These are phyloP conservation scores for Agastache rugosa DNA, from an alignment of 257 asterid species.

Conservation along the genomic window DNA sequence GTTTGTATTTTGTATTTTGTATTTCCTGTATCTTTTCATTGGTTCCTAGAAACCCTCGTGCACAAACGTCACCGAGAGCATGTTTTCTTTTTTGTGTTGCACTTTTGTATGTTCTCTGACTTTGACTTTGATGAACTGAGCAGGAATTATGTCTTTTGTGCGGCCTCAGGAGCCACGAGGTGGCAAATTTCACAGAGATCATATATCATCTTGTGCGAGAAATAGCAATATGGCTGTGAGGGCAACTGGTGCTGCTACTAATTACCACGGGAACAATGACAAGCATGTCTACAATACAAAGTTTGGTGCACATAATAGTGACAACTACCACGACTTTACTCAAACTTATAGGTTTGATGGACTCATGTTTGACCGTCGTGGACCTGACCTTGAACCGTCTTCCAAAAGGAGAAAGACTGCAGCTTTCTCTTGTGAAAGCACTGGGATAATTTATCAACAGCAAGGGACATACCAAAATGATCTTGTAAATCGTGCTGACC, in stretches of 20 bases:
- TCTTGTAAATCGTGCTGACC: conserved; percentile 33
- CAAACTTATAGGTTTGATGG: conserved; percentile 44
- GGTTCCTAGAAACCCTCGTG: not conserved
- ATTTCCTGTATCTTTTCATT: conserved; percentile 11
- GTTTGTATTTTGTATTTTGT: not conserved
- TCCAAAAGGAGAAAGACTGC: conserved; percentile 72
- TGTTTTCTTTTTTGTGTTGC: conserved; percentile 1
- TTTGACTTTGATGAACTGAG: conserved; percentile 31
- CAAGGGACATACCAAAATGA: conserved; percentile 28
- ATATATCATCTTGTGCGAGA: conserved; percentile 50
- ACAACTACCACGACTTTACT: conserved; percentile 30
- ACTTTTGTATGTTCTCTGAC: conserved; percentile 15
- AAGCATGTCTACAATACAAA: conserved; percentile 36
- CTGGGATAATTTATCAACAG: conserved; percentile 53
- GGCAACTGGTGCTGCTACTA: conserved; percentile 35
- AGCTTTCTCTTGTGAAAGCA: conserved; percentile 51
- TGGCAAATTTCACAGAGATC: conserved; percentile 49
- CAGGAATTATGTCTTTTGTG: conserved; percentile 70
- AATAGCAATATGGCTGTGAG: conserved; percentile 20
- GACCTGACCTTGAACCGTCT: conserved; percentile 57
- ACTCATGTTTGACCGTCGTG: conserved; percentile 39
- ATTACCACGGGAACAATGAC: conserved; percentile 41
- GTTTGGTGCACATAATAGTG: conserved; percentile 39
- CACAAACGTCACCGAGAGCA: not conserved
- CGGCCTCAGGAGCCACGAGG: conserved; percentile 55